Percentiles rank a stretch among this genome's conserved stretches.
These are phyloP conservation scores for Polyplosphaeria fusca DNA, from an alignment of 495 filamentous ascomycete genomes.

Conservation along the genomic window DNA sequence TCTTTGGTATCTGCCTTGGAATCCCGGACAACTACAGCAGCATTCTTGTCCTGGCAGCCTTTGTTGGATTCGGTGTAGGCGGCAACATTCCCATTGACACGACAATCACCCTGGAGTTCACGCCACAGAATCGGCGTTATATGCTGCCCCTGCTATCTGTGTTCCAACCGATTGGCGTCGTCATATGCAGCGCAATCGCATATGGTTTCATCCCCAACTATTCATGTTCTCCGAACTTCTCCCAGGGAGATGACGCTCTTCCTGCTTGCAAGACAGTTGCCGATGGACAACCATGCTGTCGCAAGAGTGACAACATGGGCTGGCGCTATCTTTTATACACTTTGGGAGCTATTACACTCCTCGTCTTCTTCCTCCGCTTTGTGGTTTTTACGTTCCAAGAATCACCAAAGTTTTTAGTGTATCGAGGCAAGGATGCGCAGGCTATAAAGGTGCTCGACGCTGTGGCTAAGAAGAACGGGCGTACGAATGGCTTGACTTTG, in stretches of 20 bases:
- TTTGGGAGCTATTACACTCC: slow-evolving; percentile 44
- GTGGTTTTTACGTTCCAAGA: slow-evolving; percentile 48
- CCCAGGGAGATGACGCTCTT: slow-evolving; percentile 31
- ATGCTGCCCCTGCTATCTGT: slow-evolving; percentile 48
- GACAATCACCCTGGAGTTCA: slow-evolving; percentile 50
- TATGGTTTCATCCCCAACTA: slow-evolving; percentile 49
- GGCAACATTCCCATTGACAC: slow-evolving; percentile 54
- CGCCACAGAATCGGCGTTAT: slow-evolving; percentile 49
- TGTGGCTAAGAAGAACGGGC: slow-evolving; percentile 44
- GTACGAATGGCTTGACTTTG: slow-evolving; percentile 30
- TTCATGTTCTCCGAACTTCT: slow-evolving; percentile 42
- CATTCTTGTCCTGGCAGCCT: slow-evolving; percentile 48
- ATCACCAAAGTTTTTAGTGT: slow-evolving; percentile 48
- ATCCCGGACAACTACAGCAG: slow-evolving; percentile 42
- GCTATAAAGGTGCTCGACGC: slow-evolving; percentile 45
- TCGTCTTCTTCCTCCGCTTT: slow-evolving; percentile 48
- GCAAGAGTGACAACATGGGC: slow-evolving; percentile 49
- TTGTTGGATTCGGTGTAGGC: slow-evolving; percentile 49
- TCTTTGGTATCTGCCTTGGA: slow-evolving; percentile 49
- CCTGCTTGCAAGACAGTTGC: slow-evolving; percentile 39
- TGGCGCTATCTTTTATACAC: slow-evolving; percentile 56
- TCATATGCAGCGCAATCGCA: slow-evolving; percentile 46
- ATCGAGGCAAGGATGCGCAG: slow-evolving; percentile 45
- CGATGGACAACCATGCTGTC: slow-evolving; percentile 39
- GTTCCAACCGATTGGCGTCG: slow-evolving; percentile 51